Conservation (phyloP, 352 stramenopile species). For the Phytophthora vignae region DNA sequence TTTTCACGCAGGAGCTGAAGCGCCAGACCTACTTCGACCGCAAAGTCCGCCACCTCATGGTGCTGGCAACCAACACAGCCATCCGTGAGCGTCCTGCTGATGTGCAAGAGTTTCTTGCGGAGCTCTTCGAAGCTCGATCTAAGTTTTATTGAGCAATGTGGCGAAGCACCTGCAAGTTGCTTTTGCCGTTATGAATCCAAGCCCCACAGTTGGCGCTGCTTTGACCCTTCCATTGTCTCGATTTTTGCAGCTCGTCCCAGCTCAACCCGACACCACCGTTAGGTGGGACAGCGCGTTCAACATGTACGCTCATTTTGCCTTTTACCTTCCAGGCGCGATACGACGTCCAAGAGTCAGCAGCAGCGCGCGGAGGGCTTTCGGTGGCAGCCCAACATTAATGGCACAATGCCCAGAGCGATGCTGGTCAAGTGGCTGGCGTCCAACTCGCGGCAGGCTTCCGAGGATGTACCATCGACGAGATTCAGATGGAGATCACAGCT, state of each 20-base stretch:
- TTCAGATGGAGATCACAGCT: not conserved
- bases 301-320: not conserved
- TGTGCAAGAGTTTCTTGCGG: slow-evolving; percentile 56
- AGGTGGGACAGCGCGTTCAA: not conserved
- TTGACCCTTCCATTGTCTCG: not conserved
- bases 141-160: slow-evolving; percentile 61
- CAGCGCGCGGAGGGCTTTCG: not conserved
- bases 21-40: slow-evolving; percentile 79
- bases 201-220: not conserved
- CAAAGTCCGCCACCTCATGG: slow-evolving; percentile 78
- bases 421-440: not conserved
- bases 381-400: not conserved
- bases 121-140: slow-evolving; percentile 74
- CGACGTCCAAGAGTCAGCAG: not conserved
- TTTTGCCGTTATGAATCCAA: not conserved
- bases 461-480: not conserved
- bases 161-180: not conserved
- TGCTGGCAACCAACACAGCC: slow-evolving; percentile 66
- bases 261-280: not conserved
- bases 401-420: not conserved
- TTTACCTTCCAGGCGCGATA: not conserved
- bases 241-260: not conserved
- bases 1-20: slow-evolving; percentile 57
- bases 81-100: slow-evolving; percentile 72
- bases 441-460: not conserved